Evolutionary conservation across 2,329 filamentous ascomycete genomes (phyloP).

Genomic region (Fusarium sp.): DNA sequence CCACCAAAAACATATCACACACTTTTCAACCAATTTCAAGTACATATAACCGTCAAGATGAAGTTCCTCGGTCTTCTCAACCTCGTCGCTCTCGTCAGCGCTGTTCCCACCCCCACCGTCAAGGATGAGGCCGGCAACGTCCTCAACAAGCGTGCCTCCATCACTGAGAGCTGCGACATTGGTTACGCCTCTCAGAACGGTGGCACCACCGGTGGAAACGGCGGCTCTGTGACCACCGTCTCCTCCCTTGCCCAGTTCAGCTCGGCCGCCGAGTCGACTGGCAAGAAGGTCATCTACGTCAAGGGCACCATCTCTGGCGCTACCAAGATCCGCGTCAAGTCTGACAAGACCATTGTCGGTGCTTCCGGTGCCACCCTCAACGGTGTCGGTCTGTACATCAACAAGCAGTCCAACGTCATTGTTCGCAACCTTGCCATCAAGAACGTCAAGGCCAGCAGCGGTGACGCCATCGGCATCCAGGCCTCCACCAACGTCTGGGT

Average conservation of each 20-base stretch:
- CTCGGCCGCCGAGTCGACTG: constrained; percentile 59
- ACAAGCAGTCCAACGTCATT: constrained; percentile 68
- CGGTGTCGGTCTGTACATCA: constrained; percentile 65
- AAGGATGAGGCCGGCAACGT: constrained; percentile 42
- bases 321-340: constrained; percentile 55
- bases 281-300: constrained; percentile 56
- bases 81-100: constrained; percentile 48
- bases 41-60: constrained; percentile 39
- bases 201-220: constrained; percentile 63
- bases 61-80: constrained; percentile 50
- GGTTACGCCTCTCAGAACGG: constrained; percentile 52
- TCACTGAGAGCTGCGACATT: constrained; percentile 52
- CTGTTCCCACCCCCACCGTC: constrained; percentile 48
- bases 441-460: constrained; percentile 65
- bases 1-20: not conserved
- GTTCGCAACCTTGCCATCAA: constrained; percentile 71
- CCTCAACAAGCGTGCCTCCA: constrained; percentile 51
- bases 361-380: constrained; percentile 52
- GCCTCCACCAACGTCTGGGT: constrained; percentile 72
- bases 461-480: constrained; percentile 72
- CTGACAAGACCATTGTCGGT: constrained; percentile 62
- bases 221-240: constrained; percentile 61
- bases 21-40: not conserved
- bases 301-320: constrained; percentile 56
- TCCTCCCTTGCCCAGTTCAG: constrained; percentile 59